Evolutionary conservation across 805 yeast genomes (phyloP), one percentile per base, ranked within the genome.

Genomic region (Danielia oregonensis): DNA sequence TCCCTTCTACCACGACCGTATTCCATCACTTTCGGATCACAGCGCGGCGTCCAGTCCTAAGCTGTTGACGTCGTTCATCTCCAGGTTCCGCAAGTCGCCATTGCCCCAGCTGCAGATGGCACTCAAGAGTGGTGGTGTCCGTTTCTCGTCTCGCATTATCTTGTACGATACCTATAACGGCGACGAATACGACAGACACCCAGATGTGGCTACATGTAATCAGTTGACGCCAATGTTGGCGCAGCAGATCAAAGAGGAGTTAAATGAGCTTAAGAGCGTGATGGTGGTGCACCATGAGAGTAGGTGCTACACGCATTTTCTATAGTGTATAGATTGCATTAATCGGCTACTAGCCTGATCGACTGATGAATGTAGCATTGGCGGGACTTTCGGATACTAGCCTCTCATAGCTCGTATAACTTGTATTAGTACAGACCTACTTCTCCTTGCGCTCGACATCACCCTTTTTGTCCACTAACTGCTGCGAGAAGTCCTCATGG

Each of bases 171-270:
- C 96, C 0, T 87, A 83, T 57, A 74, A 81, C 39, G 79, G 80
- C 24, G 79, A 75, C 13, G 96, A 85, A 45, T 91, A 91, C 58
- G 97, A 91, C 58, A 78, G 98, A 50, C 87, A 81, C 44, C 96
- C 97, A 0, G 97, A 88, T 43, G 69, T 80, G 18, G 95, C 95
- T 3, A 88, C 97, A 2, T 91, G 97, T 62, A 87, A 89, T 59
- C 87, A 82, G 54, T 68, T 88, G 56, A 88, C 96, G 1, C 96
- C 97, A 5, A 69, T 73, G 37, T 62, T 88, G 54, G 96, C 97
- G 0, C 88, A 86, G 57, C 78, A 76, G 59, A 87, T 91, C 49
- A 83, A 81, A 60, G 84, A 82, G 24, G 97, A 91, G 59, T 66
- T 91, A 54, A 89, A 93, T 59, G 73, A 69, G 34, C 62, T 88